Percentiles rank a stretch among this genome's conserved stretches.
Conservation (phyloP, 495 filamentous ascomycete genomes). For the Penicillium psychrofluorescens region DNA sequence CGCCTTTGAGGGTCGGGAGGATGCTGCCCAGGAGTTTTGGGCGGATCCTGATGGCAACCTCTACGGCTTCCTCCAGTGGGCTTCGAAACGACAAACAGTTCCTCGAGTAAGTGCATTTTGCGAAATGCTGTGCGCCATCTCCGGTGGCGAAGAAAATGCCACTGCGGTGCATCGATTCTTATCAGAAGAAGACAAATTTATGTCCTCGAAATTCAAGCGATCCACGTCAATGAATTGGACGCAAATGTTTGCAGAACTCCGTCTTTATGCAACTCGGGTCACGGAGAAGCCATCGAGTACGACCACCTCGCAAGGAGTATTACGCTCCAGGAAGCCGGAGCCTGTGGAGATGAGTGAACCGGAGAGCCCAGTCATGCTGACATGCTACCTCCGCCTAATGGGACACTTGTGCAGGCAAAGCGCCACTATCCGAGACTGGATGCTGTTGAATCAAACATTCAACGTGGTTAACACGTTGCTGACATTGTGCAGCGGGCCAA, state of each 20-base stretch:
- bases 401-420: slow-evolving; percentile 69
- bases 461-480: slow-evolving; percentile 60
- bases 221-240: slow-evolving; percentile 79
- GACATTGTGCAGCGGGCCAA: slow-evolving; percentile 57
- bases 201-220: slow-evolving; percentile 67
- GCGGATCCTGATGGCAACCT: slow-evolving; percentile 80
- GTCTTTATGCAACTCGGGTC: slow-evolving; percentile 63
- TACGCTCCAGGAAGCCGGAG: slow-evolving; percentile 56
- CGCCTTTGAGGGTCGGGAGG: slow-evolving; percentile 74
- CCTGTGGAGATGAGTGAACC: slow-evolving; percentile 66
- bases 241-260: slow-evolving; percentile 85
- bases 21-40: slow-evolving; percentile 85
- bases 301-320: slow-evolving; percentile 43
- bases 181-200: slow-evolving; percentile 70
- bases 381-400: slow-evolving; percentile 84
- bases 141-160: slow-evolving; percentile 71
- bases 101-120: slow-evolving; percentile 92
- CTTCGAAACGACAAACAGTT: slow-evolving; percentile 83
- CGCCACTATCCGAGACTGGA: slow-evolving; percentile 55
- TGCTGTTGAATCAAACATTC: slow-evolving; percentile 56
- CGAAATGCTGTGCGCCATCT: slow-evolving; percentile 84
- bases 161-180: slow-evolving; percentile 80
- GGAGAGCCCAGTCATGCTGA: slow-evolving; percentile 84
- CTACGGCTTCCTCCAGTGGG: slow-evolving; percentile 91
- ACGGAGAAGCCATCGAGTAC: slow-evolving; percentile 49